Conservation (phyloP, 2,329 filamentous ascomycete species). For the Calonectria fujianensis region DNA sequence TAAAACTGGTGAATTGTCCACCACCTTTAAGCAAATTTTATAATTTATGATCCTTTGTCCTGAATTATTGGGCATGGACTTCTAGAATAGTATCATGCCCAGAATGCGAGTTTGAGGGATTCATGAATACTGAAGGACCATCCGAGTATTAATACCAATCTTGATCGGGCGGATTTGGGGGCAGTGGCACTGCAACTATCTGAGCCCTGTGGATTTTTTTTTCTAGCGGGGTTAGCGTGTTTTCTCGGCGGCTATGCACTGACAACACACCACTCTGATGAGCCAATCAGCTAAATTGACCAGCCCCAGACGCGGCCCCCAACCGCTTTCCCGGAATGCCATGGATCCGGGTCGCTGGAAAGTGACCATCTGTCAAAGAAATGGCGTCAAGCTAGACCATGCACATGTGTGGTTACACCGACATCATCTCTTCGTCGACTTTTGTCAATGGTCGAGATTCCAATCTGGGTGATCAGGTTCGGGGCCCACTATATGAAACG, state of each 20-base stretch:
- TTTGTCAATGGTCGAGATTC: not conserved
- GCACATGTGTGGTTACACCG: not conserved
- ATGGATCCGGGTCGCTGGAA: not conserved
- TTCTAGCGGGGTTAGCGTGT: not conserved
- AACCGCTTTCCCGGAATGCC: not conserved
- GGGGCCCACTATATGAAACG: not conserved
- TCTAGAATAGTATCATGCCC: too few species aligned
- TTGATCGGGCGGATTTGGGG: too few species aligned
- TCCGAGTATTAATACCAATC: too few species aligned
- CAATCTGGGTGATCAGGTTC: not conserved
- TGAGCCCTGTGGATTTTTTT: too few species aligned
- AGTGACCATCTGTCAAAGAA: not conserved
- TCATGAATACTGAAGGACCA: too few species aligned
- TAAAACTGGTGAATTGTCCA: too few species aligned
- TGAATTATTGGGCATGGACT: too few species aligned
- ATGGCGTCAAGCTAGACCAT: not conserved
- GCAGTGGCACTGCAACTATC: too few species aligned
- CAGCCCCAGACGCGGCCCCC: not conserved
- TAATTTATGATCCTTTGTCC: too few species aligned
- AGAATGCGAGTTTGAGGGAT: too few species aligned
- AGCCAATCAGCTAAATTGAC: not conserved
- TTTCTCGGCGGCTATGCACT: conserved; percentile 4
- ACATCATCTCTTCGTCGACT: not conserved
- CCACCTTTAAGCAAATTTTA: too few species aligned
- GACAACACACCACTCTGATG: not conserved